phyloP scores from a whole-genome alignment of 306 rosid species.

The Sesbania bispinosa region DNA sequence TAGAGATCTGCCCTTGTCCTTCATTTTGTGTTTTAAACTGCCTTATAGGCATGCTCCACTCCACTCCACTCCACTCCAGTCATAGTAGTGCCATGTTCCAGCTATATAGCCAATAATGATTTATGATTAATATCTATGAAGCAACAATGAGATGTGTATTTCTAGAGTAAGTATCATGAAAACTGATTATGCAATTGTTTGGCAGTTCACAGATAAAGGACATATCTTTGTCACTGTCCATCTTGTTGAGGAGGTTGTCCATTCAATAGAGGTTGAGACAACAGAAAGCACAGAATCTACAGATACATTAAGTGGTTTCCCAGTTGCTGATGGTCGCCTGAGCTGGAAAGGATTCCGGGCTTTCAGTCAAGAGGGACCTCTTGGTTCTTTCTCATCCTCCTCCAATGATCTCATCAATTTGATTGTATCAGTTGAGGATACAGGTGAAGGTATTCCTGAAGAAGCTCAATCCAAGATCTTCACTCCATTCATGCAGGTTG shows the following conservation, averaged over 20 bases:
- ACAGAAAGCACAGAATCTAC: slow-evolving; percentile 41
- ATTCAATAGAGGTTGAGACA: slow-evolving; percentile 64
- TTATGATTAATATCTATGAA: neutral
- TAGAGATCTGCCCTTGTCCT: neutral
- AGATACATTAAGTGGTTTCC: slow-evolving; percentile 84
- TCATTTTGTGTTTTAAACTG: neutral
- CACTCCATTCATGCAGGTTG: slow-evolving; percentile 98
- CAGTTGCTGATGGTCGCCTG: slow-evolving; percentile 52
- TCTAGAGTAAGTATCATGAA: neutral
- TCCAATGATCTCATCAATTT: slow-evolving; percentile 57
- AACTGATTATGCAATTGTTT: slow-evolving; percentile 34
- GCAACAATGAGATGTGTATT: neutral
- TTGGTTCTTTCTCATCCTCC: slow-evolving; percentile 47
- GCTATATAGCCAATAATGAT: neutral
- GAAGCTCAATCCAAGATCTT: slow-evolving; percentile 72
- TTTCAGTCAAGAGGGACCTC: slow-evolving; percentile 56
- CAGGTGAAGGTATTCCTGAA: slow-evolving; percentile 89
- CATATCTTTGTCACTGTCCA: slow-evolving; percentile 90
- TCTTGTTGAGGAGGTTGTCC: slow-evolving; percentile 77
- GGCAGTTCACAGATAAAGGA: slow-evolving; percentile 95
- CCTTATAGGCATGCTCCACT: slow-evolving; percentile 6
- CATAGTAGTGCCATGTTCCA: neutral
- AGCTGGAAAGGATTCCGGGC: slow-evolving; percentile 78
- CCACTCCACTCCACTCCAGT: neutral
- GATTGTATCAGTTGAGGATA: slow-evolving; percentile 94